A percentile compares a stretch with the other conserved stretches of the same genome.
These are phyloP conservation scores for Pseudodiploospora longispora DNA, from an alignment of 2,329 filamentous ascomycete species.

Conservation along the genomic window DNA sequence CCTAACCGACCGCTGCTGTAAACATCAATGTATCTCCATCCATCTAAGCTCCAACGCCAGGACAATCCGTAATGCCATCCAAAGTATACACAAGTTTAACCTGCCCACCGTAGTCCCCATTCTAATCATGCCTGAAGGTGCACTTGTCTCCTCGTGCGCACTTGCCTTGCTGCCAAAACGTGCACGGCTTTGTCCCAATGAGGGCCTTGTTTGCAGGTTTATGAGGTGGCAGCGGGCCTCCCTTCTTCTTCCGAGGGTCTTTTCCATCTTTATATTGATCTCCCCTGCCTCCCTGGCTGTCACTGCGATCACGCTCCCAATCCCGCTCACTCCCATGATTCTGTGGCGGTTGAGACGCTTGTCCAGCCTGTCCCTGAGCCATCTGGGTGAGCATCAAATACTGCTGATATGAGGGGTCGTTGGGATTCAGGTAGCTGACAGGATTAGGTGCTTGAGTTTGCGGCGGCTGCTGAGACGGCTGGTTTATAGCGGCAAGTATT, in stretches of 20 bases:
- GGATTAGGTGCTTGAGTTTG: constrained; percentile 12
- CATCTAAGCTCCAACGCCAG: constrained; percentile 7
- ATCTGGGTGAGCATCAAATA: constrained; percentile 30
- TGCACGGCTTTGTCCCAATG: constrained; percentile 60
- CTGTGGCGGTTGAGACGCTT: constrained; percentile 13
- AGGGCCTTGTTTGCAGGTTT: constrained; percentile 45
- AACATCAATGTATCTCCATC: not conserved
- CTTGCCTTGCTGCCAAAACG: constrained; percentile 62
- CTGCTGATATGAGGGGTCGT: constrained; percentile 33
- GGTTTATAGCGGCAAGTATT: constrained; percentile 34
- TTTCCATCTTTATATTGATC: constrained; percentile 26
- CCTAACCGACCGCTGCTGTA: too few relatives aligned
- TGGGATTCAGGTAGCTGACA: constrained; percentile 24
- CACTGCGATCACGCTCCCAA: constrained; percentile 25
- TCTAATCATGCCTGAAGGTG: constrained; percentile 60
- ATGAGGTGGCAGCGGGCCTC: constrained; percentile 30
- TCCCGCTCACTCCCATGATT: constrained; percentile 25
- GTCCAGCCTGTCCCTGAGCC: constrained; percentile 22
- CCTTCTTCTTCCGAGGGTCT: constrained; percentile 32
- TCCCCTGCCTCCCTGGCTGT: constrained; percentile 22
- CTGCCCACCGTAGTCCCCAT: not conserved
- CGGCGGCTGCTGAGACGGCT: constrained; percentile 20
- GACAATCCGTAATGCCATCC: not conserved
- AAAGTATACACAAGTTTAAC: not conserved
- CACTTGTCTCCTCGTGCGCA: constrained; percentile 67